Conservation (phyloP, 345 rosid genomes). For the Abelmoschus esculentus region DNA sequence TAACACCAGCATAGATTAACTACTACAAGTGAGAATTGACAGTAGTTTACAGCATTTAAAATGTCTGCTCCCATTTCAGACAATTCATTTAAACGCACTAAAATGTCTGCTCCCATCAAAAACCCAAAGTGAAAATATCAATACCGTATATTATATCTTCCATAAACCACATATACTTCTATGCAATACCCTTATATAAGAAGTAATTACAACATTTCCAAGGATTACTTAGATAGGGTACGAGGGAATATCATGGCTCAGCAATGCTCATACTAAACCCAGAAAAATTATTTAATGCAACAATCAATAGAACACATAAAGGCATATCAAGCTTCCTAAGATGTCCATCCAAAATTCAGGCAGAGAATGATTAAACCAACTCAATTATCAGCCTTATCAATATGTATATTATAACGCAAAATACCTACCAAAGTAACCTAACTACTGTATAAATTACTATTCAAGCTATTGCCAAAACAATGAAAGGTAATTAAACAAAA, state of each 20-base stretch:
- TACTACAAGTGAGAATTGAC: too few species aligned
- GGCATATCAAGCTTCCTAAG: not conserved
- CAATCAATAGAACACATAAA: not conserved
- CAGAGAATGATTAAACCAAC: not conserved
- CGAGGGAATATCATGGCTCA: not conserved
- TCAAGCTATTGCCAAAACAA: not conserved
- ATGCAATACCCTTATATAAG: not conserved
- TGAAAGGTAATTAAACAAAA: not conserved
- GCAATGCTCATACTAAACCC: not conserved
- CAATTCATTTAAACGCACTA: not conserved
- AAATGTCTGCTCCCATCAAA: not conserved
- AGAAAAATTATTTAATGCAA: not conserved
- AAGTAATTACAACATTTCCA: not conserved
- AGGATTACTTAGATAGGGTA: not conserved
- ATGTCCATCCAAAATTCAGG: slow-evolving; percentile 1
- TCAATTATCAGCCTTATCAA: not conserved
- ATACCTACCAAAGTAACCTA: not conserved
- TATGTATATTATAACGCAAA: too few species aligned
- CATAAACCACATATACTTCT: not conserved
- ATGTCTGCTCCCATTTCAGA: too few species aligned
- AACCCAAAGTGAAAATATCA: not conserved
- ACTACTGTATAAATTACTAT: not conserved
- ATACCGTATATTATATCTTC: not conserved
- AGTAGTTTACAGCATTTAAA: too few species aligned
- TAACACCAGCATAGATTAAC: too few species aligned